Base-by-base conservation (phyloP, 805 yeast genomes). In the Wickerhamiella parazyma region DNA sequence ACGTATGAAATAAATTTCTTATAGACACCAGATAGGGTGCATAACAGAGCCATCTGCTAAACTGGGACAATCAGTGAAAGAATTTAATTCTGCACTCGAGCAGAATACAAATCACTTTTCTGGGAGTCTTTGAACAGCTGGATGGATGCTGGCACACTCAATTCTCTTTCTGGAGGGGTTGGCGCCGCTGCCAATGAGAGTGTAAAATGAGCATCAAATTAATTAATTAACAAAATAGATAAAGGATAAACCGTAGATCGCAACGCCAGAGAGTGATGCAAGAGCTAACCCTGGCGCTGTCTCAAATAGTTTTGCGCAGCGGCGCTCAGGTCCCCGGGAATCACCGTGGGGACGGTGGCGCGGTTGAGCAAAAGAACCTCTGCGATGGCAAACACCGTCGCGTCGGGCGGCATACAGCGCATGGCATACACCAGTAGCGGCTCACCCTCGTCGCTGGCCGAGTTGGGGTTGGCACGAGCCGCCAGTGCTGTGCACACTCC, bases 361-460 rank as follows among this genome's bases (percentile, higher is more conserved):
- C 67, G 65, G 41, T 63, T 58, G 36, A 63, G 59, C 26, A 61
- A 38, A 4, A 66, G 54, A 31, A 66, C 46, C 48, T 66, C 70
- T 6, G 68, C 64, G 9, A 63, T 44, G 3, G 67, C 61, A 47
- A 60, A 66, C 8, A 50, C 39, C n/a, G 38, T 35, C 1, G 57
- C 49, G 11, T 51, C 55, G 7, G 45, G 45, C 1, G 56, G 51
- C 3, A 62, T 57, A n/a, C 50, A 42, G 16, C 56, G 48, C 33
- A 66, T 48, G 3, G 68, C 60, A 36, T 55, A 51, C 12, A 63
- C 36, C 7, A 65, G 38, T 34, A 64, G 34, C 2, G 65, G 55
- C 41, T 59, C 61, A 21, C 49, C 54, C 11, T 48, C 55, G 28
- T 54, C 58, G 24, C 53, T 49, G 14, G 46, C 47, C 9, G 55